Percentiles rank a stretch among this genome's conserved stretches.
Evolutionary conservation across 495 filamentous ascomycete species (phyloP).

Genomic region (Talaromyces borbonicus): DNA sequence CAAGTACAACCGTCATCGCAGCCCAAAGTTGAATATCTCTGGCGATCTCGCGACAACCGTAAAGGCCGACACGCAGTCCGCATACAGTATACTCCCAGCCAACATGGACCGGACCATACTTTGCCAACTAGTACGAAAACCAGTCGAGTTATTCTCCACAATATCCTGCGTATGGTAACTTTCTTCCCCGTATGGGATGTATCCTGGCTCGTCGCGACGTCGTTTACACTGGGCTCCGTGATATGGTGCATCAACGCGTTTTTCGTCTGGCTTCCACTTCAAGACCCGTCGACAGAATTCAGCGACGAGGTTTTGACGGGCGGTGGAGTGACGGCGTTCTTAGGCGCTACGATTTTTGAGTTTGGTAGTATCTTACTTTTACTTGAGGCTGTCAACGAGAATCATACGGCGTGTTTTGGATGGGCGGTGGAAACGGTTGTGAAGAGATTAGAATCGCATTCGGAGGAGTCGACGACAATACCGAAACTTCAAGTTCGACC

Average conservation of each 20-base stretch:
- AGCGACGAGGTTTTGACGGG: constrained; percentile 36
- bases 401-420: constrained; percentile 57
- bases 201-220: constrained; percentile 53
- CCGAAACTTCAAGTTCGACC: constrained; percentile 16
- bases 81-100: constrained; percentile 24
- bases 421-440: constrained; percentile 52
- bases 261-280: constrained; percentile 55
- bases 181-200: constrained; percentile 58
- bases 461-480: neutral
- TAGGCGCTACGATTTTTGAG: constrained; percentile 63
- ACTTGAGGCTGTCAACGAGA: constrained; percentile 61
- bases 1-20: neutral
- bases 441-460: constrained; percentile 18
- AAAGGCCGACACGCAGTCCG: constrained; percentile 56
- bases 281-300: constrained; percentile 45
- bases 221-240: constrained; percentile 55
- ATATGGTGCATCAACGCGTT: constrained; percentile 62
- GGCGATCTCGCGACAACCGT: constrained; percentile 60
- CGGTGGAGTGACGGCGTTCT: constrained; percentile 55
- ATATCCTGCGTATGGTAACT: constrained; percentile 46
- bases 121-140: constrained; percentile 37
- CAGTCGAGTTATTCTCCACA: constrained; percentile 24
- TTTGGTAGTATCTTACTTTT: constrained; percentile 54
- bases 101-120: constrained; percentile 11
- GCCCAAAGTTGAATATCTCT: constrained; percentile 30